These are phyloP conservation scores for Cicer judaicum DNA, from an alignment of 306 rosid genomes.

Conservation along the genomic window DNA sequence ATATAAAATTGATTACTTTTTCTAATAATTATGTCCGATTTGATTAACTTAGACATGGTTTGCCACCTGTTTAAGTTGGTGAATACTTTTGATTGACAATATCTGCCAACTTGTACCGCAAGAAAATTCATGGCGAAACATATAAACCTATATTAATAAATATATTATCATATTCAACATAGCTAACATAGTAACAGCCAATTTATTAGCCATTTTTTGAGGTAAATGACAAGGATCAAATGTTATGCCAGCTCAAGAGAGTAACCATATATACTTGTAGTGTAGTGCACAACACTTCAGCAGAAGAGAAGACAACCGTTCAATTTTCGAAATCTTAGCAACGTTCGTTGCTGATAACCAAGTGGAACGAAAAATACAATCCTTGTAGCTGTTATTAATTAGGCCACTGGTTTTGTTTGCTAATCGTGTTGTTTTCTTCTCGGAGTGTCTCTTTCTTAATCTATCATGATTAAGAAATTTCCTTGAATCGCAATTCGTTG, in stretches of 20 bases:
- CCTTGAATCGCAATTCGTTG: conserved; percentile 42
- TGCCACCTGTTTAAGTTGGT: conserved; percentile 26
- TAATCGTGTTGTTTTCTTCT: conserved; percentile 24
- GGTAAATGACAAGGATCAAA: conserved; percentile 15
- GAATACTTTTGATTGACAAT: conserved; percentile 25
- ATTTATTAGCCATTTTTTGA: neutral
- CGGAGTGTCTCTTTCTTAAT: conserved; percentile 27
- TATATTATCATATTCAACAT: conserved; percentile 16
- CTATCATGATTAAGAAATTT: conserved; percentile 40
- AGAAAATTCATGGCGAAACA: conserved; percentile 40
- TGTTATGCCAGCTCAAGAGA: conserved; percentile 14
- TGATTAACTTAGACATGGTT: neutral
- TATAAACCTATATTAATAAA: neutral
- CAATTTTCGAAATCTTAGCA: conserved; percentile 8
- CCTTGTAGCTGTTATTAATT: neutral
- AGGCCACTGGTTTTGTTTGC: conserved; percentile 16
- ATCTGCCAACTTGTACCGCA: conserved; percentile 41
- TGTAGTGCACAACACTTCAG: conserved; percentile 7
- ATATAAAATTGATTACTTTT: no score
- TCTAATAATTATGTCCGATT: no score
- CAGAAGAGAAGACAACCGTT: conserved; percentile 14
- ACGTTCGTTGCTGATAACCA: neutral
- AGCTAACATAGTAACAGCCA: neutral
- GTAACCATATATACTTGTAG: conserved; percentile 16
- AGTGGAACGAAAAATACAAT: conserved; percentile 28